Evolutionary conservation across 2,329 filamentous ascomycete genomes (phyloP).

Genomic region (Davidsoniella virescens): DNA sequence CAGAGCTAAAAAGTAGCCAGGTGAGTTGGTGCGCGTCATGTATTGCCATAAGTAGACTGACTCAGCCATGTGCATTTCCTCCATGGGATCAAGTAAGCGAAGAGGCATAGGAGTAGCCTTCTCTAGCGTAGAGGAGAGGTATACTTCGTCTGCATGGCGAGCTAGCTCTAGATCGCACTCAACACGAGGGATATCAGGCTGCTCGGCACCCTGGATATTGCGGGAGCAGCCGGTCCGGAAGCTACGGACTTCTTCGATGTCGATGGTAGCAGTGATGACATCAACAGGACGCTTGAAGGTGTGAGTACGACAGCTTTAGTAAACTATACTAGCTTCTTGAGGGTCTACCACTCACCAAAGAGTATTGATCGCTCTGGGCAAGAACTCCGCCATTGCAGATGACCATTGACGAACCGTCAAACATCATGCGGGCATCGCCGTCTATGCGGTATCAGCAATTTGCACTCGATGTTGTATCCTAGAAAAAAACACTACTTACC

Average conservation of each 20-base stretch:
- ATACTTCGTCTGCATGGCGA: constrained; percentile 17
- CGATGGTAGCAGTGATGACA: constrained; percentile 48
- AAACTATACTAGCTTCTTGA: constrained; percentile 20
- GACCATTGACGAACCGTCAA: constrained; percentile 16
- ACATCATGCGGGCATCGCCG: constrained; percentile 26
- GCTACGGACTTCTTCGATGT: constrained; percentile 53
- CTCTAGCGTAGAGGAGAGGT: constrained; percentile 19
- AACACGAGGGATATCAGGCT: constrained; percentile 19
- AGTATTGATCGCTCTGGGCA: constrained; percentile 48
- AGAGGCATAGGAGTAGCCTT: constrained; percentile 14
- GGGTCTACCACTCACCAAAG: constrained; percentile 24
- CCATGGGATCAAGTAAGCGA: constrained; percentile 18
- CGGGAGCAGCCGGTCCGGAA: constrained; percentile 40
- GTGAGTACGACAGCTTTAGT: background rate
- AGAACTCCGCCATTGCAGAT: constrained; percentile 43
- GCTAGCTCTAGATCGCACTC: constrained; percentile 19
- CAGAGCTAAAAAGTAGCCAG: constrained; percentile 37
- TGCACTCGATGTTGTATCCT: background rate
- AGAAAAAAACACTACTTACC: background rate
- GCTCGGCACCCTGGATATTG: constrained; percentile 38
- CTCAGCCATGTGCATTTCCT: constrained; percentile 20
- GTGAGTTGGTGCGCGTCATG: constrained; percentile 29
- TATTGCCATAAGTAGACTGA: constrained; percentile 37
- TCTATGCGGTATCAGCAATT: constrained; percentile 12
- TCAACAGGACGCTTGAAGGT: constrained; percentile 37